phyloP scores from a whole-genome alignment of 345 rosid genomes.

The Eucalyptus fibrosa region DNA sequence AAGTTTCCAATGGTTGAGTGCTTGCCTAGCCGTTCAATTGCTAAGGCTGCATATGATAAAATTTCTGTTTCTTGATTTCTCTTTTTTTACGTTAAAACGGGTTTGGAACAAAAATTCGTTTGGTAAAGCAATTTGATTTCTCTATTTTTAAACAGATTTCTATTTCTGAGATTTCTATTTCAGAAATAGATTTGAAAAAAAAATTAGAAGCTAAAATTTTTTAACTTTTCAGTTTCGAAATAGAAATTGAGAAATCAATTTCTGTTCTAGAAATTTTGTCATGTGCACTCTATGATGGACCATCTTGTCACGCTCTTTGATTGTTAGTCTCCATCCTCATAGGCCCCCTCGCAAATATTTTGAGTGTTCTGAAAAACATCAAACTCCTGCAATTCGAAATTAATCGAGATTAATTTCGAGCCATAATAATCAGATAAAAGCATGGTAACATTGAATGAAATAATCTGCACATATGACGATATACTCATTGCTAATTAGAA shows the following conservation, averaged over 20 bases:
- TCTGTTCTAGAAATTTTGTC: no score
- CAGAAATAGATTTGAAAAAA: no score
- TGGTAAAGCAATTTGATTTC: no score
- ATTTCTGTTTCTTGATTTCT: no score
- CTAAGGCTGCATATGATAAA: no score
- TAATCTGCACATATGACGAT: neutral
- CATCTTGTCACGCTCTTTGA: neutral
- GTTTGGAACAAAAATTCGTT: no score
- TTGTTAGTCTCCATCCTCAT: neutral
- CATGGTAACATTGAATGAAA: neutral
- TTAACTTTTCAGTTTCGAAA: no score
- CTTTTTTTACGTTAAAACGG: no score
- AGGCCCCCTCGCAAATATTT: neutral
- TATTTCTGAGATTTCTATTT: no score
- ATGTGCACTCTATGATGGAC: fast-evolving
- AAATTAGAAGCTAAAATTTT: no score
- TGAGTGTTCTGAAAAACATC: neutral
- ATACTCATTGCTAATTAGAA: neutral
- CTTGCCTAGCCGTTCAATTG: neutral
- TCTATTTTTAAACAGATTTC: no score
- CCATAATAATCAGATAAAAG: neutral
- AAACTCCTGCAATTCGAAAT: neutral
- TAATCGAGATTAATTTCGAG: neutral
- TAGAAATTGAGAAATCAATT: no score
- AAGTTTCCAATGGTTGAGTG: neutral